These are phyloP conservation scores for Mrakia hoshinonis DNA, from an alignment of 768 basidiomycete species.

Conservation along the genomic window DNA sequence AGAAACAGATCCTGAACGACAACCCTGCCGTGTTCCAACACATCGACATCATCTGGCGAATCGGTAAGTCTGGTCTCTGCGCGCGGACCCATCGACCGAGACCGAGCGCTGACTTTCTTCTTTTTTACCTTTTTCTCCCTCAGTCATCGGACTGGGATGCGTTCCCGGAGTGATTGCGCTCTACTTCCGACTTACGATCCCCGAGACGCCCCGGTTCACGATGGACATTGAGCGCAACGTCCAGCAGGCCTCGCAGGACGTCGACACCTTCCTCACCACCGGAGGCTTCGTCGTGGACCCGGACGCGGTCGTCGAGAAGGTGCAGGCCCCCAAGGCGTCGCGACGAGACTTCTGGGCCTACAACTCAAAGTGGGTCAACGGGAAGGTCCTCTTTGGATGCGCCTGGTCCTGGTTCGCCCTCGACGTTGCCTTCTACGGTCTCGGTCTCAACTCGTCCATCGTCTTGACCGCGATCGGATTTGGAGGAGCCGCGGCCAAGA, in stretches of 20 bases:
- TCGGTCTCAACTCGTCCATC: conserved; percentile 72
- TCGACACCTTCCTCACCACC: conserved; percentile 56
- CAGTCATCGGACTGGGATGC: conserved; percentile 81
- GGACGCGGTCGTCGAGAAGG: conserved; percentile 54
- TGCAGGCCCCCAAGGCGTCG: conserved; percentile 59
- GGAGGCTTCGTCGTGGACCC: conserved; percentile 48
- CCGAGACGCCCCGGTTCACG: conserved; percentile 80
- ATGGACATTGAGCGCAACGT: conserved; percentile 87
- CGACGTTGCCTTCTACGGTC: conserved; percentile 77
- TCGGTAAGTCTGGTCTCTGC: no score
- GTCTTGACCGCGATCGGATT: conserved; percentile 66
- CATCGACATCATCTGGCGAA: conserved; percentile 60
- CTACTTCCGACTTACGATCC: conserved; percentile 71
- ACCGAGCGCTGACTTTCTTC: no score
- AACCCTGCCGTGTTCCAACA: conserved; percentile 42
- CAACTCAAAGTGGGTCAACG: conserved; percentile 67
- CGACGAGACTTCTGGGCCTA: conserved; percentile 55
- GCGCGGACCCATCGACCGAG: no score
- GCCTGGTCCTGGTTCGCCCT: conserved; percentile 84
- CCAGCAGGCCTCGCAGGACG: conserved; percentile 62
- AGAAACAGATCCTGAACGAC: conserved; percentile 50
- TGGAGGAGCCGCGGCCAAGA: conserved; percentile 42
- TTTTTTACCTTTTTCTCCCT: no score
- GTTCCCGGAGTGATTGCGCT: conserved; percentile 71
- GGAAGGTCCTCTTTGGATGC: conserved; percentile 67